These are phyloP conservation scores for Usnea hakonensis DNA, from an alignment of 495 filamentous ascomycete species.

Conservation along the genomic window DNA sequence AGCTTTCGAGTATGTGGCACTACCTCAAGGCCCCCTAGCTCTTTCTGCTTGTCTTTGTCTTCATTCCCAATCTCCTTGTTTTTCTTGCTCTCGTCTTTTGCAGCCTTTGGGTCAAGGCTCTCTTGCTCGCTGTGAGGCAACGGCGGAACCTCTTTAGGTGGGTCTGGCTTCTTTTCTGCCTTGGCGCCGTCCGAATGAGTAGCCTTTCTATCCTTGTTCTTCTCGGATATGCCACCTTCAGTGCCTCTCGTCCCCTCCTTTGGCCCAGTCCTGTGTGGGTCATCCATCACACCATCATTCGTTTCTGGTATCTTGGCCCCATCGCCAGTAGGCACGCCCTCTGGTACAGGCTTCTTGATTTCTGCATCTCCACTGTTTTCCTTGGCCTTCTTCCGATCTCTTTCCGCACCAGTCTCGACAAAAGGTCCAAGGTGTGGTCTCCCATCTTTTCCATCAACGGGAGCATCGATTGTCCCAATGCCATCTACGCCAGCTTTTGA, in stretches of 20 bases:
- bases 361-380: constrained; percentile 29
- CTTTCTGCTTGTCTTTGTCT: constrained; percentile 32
- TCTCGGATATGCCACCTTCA: constrained; percentile 78
- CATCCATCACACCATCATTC: constrained; percentile 89
- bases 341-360: constrained; percentile 28
- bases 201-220: constrained; percentile 63
- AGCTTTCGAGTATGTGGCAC: constrained; percentile 5
- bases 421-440: constrained; percentile 90
- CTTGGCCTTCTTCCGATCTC: constrained; percentile 47
- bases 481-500: constrained; percentile 34
- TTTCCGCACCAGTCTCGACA: constrained; percentile 59
- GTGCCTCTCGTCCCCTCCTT: constrained; percentile 82
- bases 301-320: constrained; percentile 65
- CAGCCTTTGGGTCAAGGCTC: constrained; percentile 35
- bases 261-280: constrained; percentile 61
- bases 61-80: constrained; percentile 25
- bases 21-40: constrained; percentile 62
- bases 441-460: constrained; percentile 91
- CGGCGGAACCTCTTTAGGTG: constrained; percentile 77
- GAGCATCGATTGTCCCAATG: constrained; percentile 74
- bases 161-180: constrained; percentile 65
- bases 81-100: constrained; percentile 35
- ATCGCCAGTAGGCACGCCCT: constrained; percentile 38
- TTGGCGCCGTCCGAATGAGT: constrained; percentile 48
- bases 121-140: constrained; percentile 72